Percentiles rank a stretch among this genome's conserved stretches.
Evolutionary conservation across 1,139 yeast species (phyloP).

Genomic region (Sugiyamaella japonica): DNA sequence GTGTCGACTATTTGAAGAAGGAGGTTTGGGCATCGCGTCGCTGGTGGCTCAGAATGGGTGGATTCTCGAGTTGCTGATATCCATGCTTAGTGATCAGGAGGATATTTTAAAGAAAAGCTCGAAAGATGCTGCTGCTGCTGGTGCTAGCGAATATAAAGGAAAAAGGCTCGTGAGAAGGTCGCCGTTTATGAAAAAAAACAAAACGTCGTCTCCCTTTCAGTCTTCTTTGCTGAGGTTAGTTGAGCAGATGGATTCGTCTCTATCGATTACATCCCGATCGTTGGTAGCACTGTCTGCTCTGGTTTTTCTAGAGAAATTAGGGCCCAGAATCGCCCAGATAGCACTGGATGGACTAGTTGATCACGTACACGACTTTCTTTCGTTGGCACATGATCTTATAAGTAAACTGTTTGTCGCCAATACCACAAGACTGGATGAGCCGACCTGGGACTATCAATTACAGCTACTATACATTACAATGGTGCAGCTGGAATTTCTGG

Average conservation of each 20-base stretch:
- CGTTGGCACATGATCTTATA: conserved; percentile 1
- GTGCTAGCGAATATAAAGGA: neutral
- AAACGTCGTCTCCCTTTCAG: conserved; percentile 11
- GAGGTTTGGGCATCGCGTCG: conserved; percentile 20
- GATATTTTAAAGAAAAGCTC: conserved; percentile 21
- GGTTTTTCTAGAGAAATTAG: conserved; percentile 21
- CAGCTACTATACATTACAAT: conserved; percentile 21
- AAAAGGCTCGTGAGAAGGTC: conserved; percentile 18
- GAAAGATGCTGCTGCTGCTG: conserved; percentile 10
- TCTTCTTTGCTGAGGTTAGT: conserved; percentile 21
- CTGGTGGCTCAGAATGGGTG: conserved; percentile 17
- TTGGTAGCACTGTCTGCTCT: conserved; percentile 25
- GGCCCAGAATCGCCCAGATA: conserved; percentile 7
- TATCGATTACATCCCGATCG: conserved; percentile 21
- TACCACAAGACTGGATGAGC: neutral
- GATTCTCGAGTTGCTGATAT: conserved; percentile 24
- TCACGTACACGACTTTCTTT: conserved; percentile 12
- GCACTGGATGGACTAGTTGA: conserved; percentile 7
- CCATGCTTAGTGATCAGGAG: conserved; percentile 25
- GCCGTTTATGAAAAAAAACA: neutral
- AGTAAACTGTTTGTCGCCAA: conserved; percentile 1
- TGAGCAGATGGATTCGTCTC: conserved; percentile 15
- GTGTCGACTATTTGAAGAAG: conserved; percentile 22
- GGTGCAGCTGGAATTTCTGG: conserved; percentile 24
- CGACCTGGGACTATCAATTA: conserved; percentile 4